phyloP scores from a whole-genome alignment of 2,329 filamentous ascomycete genomes.

The Claviceps paspali region DNA sequence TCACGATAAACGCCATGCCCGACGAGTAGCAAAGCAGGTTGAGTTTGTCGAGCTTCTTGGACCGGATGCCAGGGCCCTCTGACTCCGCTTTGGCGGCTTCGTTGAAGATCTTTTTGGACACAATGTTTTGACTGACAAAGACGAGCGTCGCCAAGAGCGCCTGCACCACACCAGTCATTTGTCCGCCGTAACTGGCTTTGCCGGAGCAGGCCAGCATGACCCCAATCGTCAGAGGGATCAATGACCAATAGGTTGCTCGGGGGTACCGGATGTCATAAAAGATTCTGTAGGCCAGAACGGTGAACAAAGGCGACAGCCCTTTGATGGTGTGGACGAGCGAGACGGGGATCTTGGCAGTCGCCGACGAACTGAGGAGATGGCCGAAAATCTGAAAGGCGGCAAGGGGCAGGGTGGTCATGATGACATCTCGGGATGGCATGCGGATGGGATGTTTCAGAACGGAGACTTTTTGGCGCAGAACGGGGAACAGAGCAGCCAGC shows the following conservation, averaged over 20 bases:
- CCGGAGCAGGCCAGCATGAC: constrained; percentile 94
- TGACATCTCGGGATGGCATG: constrained; percentile 63
- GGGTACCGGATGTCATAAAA: constrained; percentile 84
- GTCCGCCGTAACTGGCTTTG: constrained; percentile 59
- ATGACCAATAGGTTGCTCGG: constrained; percentile 68
- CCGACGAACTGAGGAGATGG: constrained; percentile 85
- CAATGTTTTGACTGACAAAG: constrained; percentile 97
- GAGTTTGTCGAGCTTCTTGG: constrained; percentile 84
- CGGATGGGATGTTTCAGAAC: constrained; percentile 75
- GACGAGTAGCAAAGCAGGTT: constrained; percentile 97
- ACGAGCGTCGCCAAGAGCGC: constrained; percentile 82
- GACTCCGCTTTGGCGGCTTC: constrained; percentile 75
- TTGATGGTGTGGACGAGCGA: constrained; percentile 98
- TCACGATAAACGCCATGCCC: constrained; percentile 77
- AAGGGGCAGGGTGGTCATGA: constrained; percentile 77
- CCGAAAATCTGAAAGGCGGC: constrained; percentile 87
- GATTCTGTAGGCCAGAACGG: constrained; percentile 80
- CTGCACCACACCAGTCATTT: constrained; percentile 79
- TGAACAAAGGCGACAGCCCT: constrained; percentile 88
- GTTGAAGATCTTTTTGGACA: constrained; percentile 95
- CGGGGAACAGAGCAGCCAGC: constrained; percentile 57
- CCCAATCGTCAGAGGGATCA: constrained; percentile 83
- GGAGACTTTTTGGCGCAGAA: constrained; percentile 55
- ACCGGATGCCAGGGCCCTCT: constrained; percentile 45
- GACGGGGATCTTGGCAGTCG: constrained; percentile 87